A percentile compares a stretch with the other conserved stretches of the same genome.
Conservation (phyloP, 2,329 filamentous ascomycete genomes). For the Emergomyces africanus region DNA sequence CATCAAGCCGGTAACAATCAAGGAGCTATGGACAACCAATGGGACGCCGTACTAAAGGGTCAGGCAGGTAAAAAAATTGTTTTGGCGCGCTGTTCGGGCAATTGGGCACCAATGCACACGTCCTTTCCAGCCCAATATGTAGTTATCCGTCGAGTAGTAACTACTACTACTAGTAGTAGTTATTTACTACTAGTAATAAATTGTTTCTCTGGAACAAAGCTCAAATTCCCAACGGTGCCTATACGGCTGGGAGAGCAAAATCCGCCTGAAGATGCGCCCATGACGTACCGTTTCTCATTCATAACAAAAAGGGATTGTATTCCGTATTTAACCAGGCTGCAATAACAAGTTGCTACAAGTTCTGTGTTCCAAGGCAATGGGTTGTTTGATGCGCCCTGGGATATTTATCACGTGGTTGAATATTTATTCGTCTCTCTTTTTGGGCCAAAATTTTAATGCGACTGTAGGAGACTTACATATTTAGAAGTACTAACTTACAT, state of each 20-base stretch:
- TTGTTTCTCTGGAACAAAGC: neutral
- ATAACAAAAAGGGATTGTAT: no score
- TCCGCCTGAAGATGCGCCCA: neutral
- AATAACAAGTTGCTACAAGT: no score
- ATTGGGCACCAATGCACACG: constrained; percentile 1
- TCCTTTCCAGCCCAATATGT: constrained; percentile 1
- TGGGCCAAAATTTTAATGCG: no score
- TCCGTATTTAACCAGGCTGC: neutral
- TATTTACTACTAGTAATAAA: no score
- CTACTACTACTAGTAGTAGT: no score
- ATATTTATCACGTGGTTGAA: neutral
- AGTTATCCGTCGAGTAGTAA: no score
- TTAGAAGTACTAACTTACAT: no score
- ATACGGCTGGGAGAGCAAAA: neutral
- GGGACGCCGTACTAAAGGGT: neutral
- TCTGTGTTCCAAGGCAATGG: no score
- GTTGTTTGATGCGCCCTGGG: no score
- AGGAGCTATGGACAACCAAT: neutral
- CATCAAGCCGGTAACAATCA: neutral
- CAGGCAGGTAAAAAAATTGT: neutral
- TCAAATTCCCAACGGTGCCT: neutral
- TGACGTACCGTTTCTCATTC: neutral
- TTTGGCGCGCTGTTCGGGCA: neutral
- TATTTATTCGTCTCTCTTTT: no score
- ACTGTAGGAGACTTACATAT: no score